Evolutionary conservation across 2,329 filamentous ascomycete species (phyloP), one percentile per base, ranked within the genome.

Genomic region (Onygenales sp.): DNA sequence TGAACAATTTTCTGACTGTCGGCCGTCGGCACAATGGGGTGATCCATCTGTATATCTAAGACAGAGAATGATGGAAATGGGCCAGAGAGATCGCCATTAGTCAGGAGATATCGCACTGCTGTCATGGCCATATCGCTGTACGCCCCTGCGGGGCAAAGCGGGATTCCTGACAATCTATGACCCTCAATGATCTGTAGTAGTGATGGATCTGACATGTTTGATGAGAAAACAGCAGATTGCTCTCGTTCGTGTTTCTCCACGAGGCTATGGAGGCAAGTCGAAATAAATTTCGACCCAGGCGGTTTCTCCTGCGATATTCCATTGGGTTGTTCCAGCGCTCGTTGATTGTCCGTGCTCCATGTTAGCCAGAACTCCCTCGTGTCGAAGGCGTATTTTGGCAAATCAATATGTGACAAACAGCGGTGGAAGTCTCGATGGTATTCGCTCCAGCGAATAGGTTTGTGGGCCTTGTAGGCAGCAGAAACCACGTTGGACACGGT

Each of bases 331-430:
- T 42, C 39, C 39, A 42, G 11, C 39, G 39, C 39, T 42, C 14
- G 39, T 14, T 42, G 39, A 14, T 14, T 42, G 36, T 53, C 31
- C n/a, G 21, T 53, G 17, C 21, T 49, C 14, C 42, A 87, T 64
- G 82, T 81, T 11, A 86, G 75, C 84, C 84, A 87, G 68, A 87
- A 87, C 59, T 80, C 82, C 74, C 87, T 87, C 58, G 80, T 73
- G 64, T 89, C 83, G 64, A 84, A 89, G 0, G 76, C 76, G 64
- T 89, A 89, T 0, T 78, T 76, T 2, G 85, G 84, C 3, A 89
- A 71, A 14, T 79, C 72, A n/a, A 86, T 69, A 13, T 87, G 72
- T 43, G 78, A 73, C 42, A 84, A 77, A 1, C 75, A 75, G 41
- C 72, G 64, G 59, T 81, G 78, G 65, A 83, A 86, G 52, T 81